Evolutionary conservation across 495 filamentous ascomycete species (phyloP), one percentile per base, ranked within the genome.

Genomic region (Aspergillus campestris): DNA sequence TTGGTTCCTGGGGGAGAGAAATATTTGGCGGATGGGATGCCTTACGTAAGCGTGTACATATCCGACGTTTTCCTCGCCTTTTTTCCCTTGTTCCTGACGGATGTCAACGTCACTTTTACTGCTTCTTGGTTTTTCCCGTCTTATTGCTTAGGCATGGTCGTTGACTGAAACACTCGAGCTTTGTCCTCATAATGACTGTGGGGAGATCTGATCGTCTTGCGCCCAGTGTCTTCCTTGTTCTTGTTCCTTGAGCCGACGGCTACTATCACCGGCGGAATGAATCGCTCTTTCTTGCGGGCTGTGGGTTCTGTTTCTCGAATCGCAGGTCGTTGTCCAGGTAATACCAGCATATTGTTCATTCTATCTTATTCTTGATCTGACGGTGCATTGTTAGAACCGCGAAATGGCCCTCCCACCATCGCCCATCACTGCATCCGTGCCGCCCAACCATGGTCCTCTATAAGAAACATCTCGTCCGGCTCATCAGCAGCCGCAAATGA

Each of bases 191-290:
- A 31, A 47, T 55, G 44, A 47, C 11, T 41, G 40, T 47, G 39
- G 39, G 39, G 27, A n/a, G 39, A 18, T 32, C 44, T 18, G 14
- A 34, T 35, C 35, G 40, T 42, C 10, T 48, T 35, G 10, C 48
- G 10, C 27, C 30, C 27, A 27, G 43, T 38, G 30, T 42, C 28
- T 36, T 34, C 8, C 24, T 40, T 45, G 35, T 34, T 27, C 34
- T 28, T n/a, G 46, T 32, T 40, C 52, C 29, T 33, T 51, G 55
- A 54, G 52, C 34, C 38, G 38, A 18, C 29, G 31, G 44, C 44
- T 42, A 48, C 44, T 31, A 34, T 42, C 40, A 42, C 24, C 31
- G 45, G 43, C 61, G 55, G 51, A 36, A 70, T 67, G 66, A 63
- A 59, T 51, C 58, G 63, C 47, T 44, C 47, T 35, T 48, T 59